Conservation (phyloP, 495 filamentous ascomycete genomes). For the Talaromyces nanjingensis region DNA sequence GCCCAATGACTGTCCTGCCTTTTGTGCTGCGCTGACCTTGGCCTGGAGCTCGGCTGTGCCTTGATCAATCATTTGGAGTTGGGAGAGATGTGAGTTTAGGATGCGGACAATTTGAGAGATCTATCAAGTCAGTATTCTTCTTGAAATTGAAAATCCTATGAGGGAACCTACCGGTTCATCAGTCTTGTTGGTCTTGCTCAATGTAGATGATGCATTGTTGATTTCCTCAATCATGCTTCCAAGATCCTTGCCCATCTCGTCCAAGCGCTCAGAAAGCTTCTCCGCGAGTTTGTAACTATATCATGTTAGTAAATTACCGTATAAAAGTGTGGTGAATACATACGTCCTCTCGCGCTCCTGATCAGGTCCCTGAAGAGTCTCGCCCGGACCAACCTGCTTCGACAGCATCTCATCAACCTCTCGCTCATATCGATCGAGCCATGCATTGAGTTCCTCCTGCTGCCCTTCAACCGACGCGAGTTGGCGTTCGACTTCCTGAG, state of each 20-base stretch:
- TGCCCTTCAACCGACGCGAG: conserved; percentile 79
- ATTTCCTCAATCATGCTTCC: conserved; percentile 96
- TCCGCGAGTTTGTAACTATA: conserved; percentile 80
- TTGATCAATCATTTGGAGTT: conserved; percentile 85
- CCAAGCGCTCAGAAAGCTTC: conserved; percentile 76
- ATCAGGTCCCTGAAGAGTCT: conserved; percentile 75
- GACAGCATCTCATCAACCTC: conserved; percentile 82
- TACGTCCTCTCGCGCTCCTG: conserved; percentile 88
- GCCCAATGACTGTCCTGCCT: conserved; percentile 60
- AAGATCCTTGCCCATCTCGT: conserved; percentile 87
- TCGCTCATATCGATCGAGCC: conserved; percentile 82
- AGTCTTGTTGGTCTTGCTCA: conserved; percentile 80
- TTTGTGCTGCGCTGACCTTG: conserved; percentile 74
- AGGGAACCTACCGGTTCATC: conserved; percentile 80
- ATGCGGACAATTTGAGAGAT: conserved; percentile 90
- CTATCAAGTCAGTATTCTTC: conserved; percentile 33
- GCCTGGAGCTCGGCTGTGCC: conserved; percentile 71
- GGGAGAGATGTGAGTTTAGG: conserved; percentile 81
- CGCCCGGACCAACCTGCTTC: conserved; percentile 59
- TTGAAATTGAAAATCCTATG: background rate
- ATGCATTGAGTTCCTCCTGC: conserved; percentile 77
- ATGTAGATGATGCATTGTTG: conserved; percentile 72
- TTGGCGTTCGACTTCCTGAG: conserved; percentile 85
- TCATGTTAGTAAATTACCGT: conserved; percentile 10
- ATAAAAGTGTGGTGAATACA: conserved; percentile 16